A percentile compares a stretch with the other conserved stretches of the same genome.
Evolutionary conservation across 176 grass and related monocot genomes (phyloP).

Genomic region (Eleusine coracana): DNA sequence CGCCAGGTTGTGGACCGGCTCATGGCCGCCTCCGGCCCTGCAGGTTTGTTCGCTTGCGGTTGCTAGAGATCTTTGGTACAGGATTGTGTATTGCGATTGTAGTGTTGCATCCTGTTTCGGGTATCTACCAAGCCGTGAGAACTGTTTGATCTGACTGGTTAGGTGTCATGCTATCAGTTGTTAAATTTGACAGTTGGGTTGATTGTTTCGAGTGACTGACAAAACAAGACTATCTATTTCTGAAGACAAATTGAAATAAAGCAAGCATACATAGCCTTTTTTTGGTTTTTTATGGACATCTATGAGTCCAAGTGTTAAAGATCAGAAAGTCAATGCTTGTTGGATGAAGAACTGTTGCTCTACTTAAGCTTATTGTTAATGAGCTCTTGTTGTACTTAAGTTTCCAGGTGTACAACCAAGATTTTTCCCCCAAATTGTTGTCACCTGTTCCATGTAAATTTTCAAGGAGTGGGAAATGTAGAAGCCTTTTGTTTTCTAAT

Average conservation of each 20-base stretch:
- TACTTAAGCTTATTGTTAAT: not conserved
- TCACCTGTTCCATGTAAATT: conserved; percentile 20
- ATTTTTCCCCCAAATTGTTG: not conserved
- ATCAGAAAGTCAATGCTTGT: not conserved
- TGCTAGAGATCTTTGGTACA: conserved; percentile 16
- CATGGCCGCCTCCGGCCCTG: conserved; percentile 54
- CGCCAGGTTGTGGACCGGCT: conserved; percentile 65
- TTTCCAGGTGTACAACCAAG: not conserved
- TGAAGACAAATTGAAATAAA: not conserved
- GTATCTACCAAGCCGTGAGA: not conserved
- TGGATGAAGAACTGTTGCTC: not conserved
- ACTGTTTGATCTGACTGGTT: not conserved
- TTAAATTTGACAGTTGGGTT: conserved; percentile 1
- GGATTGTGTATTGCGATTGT: not conserved
- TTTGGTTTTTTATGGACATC: not conserved
- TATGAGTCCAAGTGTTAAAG: not conserved
- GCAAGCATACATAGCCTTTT: not conserved
- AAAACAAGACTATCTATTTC: not conserved
- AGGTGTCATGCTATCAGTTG: not conserved
- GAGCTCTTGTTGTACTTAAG: not conserved
- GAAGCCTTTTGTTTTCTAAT: conserved; percentile 21
- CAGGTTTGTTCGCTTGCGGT: conserved; percentile 49
- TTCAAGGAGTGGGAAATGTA: conserved; percentile 5
- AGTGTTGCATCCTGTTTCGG: not conserved
- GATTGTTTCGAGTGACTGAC: not conserved